Percentiles rank a stretch among this genome's conserved stretches.
These are phyloP conservation scores for Solanum hybrid DNA, from an alignment of 305 asterid species.

Conservation along the genomic window DNA sequence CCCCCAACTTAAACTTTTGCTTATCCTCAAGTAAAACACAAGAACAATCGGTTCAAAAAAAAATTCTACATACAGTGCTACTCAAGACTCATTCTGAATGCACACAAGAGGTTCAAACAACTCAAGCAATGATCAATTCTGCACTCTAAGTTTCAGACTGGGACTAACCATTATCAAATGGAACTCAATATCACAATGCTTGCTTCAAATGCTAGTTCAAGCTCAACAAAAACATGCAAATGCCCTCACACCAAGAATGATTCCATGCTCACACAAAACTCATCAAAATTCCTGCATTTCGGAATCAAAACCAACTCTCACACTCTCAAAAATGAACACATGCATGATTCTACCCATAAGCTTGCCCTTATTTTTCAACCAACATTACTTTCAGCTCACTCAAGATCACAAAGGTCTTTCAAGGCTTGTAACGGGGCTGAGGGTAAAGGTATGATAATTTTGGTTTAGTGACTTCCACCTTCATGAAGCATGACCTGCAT, in stretches of 20 bases:
- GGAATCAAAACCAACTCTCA: background rate
- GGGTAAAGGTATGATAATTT: background rate
- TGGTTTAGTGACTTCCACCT: background rate
- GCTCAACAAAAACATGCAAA: background rate
- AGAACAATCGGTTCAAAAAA: too few relatives aligned
- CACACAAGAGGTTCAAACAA: background rate
- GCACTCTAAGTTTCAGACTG: background rate
- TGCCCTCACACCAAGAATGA: background rate
- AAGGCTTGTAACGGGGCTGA: too few relatives aligned
- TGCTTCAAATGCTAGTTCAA: background rate
- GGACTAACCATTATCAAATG: background rate
- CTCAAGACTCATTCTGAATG: background rate
- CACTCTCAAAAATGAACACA: background rate
- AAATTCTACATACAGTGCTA: too few relatives aligned
- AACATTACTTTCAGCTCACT: too few relatives aligned
- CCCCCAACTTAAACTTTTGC: too few relatives aligned
- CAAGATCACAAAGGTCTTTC: background rate
- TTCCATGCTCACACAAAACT: background rate
- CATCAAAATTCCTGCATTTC: too few relatives aligned
- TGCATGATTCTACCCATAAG: background rate
- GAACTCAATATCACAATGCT: background rate
- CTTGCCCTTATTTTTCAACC: background rate
- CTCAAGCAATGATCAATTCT: background rate
- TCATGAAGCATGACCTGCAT: background rate
- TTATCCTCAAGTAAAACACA: too few relatives aligned